A percentile compares a stretch with the other conserved stretches of the same genome.
Conservation (phyloP, 352 stramenopile genomes). For the Globisporangium okanoganense region DNA sequence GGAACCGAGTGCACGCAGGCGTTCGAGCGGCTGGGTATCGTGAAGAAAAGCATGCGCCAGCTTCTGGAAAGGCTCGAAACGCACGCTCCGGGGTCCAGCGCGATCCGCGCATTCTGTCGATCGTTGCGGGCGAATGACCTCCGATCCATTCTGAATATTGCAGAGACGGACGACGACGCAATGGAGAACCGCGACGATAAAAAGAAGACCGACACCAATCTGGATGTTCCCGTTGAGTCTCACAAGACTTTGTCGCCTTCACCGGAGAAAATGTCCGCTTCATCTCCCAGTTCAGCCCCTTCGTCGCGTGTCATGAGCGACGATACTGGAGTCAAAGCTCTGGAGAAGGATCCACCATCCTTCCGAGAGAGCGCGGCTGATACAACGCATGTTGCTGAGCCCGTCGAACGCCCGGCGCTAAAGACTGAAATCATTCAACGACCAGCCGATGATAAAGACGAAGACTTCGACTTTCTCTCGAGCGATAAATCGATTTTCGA, state of each 20-base stretch:
- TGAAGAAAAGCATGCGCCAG: slow-evolving; percentile 61
- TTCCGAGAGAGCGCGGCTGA: not conserved
- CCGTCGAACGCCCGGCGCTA: not conserved
- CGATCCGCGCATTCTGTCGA: slow-evolving; percentile 47
- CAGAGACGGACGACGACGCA: not conserved
- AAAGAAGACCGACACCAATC: not conserved
- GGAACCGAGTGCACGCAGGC: slow-evolving; percentile 30
- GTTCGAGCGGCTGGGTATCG: slow-evolving; percentile 43
- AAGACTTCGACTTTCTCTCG: slow-evolving; percentile 36
- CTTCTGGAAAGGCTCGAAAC: slow-evolving; percentile 52
- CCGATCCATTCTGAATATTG: slow-evolving; percentile 17
- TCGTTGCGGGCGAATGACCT: slow-evolving; percentile 39
- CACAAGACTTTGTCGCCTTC: not conserved
- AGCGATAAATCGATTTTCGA: slow-evolving; percentile 15
- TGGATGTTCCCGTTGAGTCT: not conserved
- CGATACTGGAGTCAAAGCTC: not conserved
- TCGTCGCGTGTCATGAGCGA: not conserved
- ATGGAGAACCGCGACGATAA: not conserved
- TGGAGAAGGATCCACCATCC: not conserved
- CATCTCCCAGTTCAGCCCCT: not conserved
- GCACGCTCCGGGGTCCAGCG: slow-evolving; percentile 38
- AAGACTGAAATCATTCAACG: not conserved
- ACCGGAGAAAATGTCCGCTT: not conserved
- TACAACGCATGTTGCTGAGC: not conserved
- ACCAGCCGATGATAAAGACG: slow-evolving; percentile 3